phyloP scores from a whole-genome alignment of 495 filamentous ascomycete genomes.

The Xylaria nigripes region DNA sequence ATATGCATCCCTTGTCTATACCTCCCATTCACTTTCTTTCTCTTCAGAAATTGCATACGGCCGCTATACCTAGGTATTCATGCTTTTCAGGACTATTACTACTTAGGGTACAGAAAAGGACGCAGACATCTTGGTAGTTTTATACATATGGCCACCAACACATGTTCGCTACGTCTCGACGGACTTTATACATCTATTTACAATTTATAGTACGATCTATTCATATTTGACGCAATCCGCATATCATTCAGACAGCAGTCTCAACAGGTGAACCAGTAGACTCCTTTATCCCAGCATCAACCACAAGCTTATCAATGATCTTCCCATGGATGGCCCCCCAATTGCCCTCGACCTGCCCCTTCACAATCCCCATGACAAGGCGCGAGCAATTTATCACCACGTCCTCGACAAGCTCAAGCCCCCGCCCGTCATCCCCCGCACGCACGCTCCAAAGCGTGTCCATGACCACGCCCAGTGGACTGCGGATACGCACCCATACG shows the following conservation, averaged over 20 bases:
- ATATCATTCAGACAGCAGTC: background rate
- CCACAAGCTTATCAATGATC: slow-evolving; percentile 29
- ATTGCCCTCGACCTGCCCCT: slow-evolving; percentile 33
- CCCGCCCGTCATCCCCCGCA: slow-evolving; percentile 12
- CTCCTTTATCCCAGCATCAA: background rate
- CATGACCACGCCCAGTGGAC: slow-evolving; percentile 38
- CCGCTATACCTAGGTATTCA: too few relatives aligned
- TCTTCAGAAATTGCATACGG: too few relatives aligned
- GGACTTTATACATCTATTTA: too few relatives aligned
- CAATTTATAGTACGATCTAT: too few relatives aligned
- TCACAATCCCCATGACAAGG: slow-evolving; percentile 35
- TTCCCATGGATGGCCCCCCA: slow-evolving; percentile 36
- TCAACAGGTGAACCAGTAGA: background rate
- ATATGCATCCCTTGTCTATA: too few relatives aligned
- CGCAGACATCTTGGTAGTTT: too few relatives aligned
- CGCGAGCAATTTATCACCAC: slow-evolving; percentile 33
- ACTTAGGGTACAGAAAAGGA: too few relatives aligned
- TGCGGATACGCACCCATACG: slow-evolving; percentile 38
- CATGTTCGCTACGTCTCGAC: too few relatives aligned
- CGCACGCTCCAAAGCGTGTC: slow-evolving; percentile 37
- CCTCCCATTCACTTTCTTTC: too few relatives aligned
- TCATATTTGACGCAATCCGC: too few relatives aligned
- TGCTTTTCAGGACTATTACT: too few relatives aligned
- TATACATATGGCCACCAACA: too few relatives aligned
- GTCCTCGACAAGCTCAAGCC: slow-evolving; percentile 32